Base-by-base conservation (phyloP, 2,329 filamentous ascomycete genomes). In the Ceratocystis cacaofunesta region DNA sequence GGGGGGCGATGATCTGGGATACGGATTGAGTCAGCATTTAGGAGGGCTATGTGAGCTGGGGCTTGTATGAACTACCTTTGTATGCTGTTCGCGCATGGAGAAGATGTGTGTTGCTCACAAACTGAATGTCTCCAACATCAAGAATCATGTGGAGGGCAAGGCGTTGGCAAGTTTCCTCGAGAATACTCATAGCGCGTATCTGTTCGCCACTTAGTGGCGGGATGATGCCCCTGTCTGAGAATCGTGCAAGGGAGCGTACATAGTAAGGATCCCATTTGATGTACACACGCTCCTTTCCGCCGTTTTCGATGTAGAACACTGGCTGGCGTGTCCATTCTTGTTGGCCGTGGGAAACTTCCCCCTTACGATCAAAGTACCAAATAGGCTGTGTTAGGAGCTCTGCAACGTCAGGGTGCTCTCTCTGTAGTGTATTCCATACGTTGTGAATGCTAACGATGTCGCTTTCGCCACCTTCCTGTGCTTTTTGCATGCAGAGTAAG, bases 341-440 rank as follows among this genome's bases (percentile, higher is more conserved):
- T 74, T 95, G 81, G 12, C 89, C 90, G 15, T 79, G 76, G 25
- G 85, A 88, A 0, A 83, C 84, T 78, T 95, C 90, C 10, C 90
- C 90, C 78, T 95, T 95, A 65, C 90, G 86, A 75, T 95, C 90
- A 74, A 95, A 92, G 77, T 95, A 94, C 90, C 90, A 95, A 69
- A 90, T 84, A 0, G 90, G 90, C 73, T 86, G 77, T 0, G 88
- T 87, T 64, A 95, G 78, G 5, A 85, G 80, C 73, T 88, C 84
- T 0, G 89, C 86, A 1, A 95, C 86, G 71, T 92, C 90, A 0
- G 90, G 89, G 28, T 89, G 80, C 72, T 92, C 84, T 48, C 75
- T 75, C 72, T 90, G 88, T 44, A 95, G 79, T 46, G 81, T 81
- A 75, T 95, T 95, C 84, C 88, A 95, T 48, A 95, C 88, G 70